Base-by-base conservation (phyloP, 2,329 filamentous ascomycete species). In the Penicillium occitanis region DNA sequence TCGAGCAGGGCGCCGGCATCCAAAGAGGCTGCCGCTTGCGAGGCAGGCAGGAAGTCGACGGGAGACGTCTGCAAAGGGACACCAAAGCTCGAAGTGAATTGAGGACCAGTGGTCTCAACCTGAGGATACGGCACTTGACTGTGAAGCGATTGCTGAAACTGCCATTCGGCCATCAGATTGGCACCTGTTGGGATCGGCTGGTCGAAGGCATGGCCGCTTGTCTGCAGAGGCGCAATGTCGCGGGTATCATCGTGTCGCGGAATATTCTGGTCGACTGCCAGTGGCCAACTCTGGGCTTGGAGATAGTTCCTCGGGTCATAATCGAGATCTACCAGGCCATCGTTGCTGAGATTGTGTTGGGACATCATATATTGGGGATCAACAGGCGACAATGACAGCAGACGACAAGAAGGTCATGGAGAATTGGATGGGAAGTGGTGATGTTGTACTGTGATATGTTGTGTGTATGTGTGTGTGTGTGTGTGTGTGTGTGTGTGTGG, bases 1-100 rank as follows among this genome's bases (percentile, higher is more conserved):
- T 90, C 89, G 72, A 92, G 82, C 69, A 88, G 83, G 68, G 78
- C 76, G 68, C 79, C 76, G 17, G 87, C 81, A 69, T 88, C 87
- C 68, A 91, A 81, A 46, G 87, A 83, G 17, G 61, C 65, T 46
- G 61, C 51, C 40, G 86, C 85, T 73, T 91, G 89, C 7, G 81
- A 78, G 7, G 87, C 86, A 7, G 88, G 77, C 70, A 85, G 79
- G 82, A 74, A 75, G 83, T 83, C 64, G 84, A 88, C 68, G 85
- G 82, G 77, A 3, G 80, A 79, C 19, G 79, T 74, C 57, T 81
- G 79, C 67, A 82, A 71, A 42, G 78, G 72, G 68, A 82, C 76
- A 53, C 73, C 77, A 73, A 89, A 90, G 69, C 87, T 87, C 66
- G 88, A 82, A 40, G 81, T 84, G 67, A 84, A 82, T 73, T 85